A percentile compares a stretch with the other conserved stretches of the same genome.
phyloP scores from a whole-genome alignment of 106 monocot genomes.

The Dioscorea alata region DNA sequence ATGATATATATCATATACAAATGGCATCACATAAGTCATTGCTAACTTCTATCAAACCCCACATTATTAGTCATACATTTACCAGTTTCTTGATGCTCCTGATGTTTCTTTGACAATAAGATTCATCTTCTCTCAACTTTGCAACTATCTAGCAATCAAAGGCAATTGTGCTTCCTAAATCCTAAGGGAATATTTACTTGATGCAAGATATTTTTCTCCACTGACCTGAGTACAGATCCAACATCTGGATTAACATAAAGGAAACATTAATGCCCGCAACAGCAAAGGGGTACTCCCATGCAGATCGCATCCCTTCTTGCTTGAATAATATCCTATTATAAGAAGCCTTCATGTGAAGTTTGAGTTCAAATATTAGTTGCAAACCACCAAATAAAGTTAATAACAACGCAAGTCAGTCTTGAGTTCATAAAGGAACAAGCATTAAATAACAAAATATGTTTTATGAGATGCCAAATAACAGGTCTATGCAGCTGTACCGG shows the following conservation, averaged over 20 bases:
- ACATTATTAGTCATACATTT: too few relatives aligned
- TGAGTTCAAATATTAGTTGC: not conserved
- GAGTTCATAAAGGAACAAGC: not conserved
- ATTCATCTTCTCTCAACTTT: too few relatives aligned
- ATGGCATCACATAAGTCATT: too few relatives aligned
- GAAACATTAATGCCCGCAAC: conserved; percentile 78
- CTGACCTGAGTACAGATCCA: conserved; percentile 70
- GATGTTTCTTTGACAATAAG: too few relatives aligned
- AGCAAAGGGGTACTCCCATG: conserved; percentile 87
- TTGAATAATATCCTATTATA: conserved; percentile 52
- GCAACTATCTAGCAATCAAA: too few relatives aligned
- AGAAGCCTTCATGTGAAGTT: conserved; percentile 37
- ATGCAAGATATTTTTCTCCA: not conserved
- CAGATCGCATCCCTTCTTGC: conserved; percentile 53
- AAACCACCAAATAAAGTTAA: not conserved
- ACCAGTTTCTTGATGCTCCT: too few relatives aligned
- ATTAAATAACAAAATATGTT: not conserved
- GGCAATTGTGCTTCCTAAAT: not conserved
- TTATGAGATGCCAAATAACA: not conserved
- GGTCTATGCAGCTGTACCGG: conserved; percentile 38
- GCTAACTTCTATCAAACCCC: too few relatives aligned
- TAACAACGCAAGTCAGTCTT: not conserved
- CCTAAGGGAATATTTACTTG: not conserved
- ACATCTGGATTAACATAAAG: conserved; percentile 79
- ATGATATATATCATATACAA: too few relatives aligned